Evolutionary conservation across 441 rosid species (phyloP), one percentile per base, ranked within the genome.

Genomic region (Oxalis stricta): DNA sequence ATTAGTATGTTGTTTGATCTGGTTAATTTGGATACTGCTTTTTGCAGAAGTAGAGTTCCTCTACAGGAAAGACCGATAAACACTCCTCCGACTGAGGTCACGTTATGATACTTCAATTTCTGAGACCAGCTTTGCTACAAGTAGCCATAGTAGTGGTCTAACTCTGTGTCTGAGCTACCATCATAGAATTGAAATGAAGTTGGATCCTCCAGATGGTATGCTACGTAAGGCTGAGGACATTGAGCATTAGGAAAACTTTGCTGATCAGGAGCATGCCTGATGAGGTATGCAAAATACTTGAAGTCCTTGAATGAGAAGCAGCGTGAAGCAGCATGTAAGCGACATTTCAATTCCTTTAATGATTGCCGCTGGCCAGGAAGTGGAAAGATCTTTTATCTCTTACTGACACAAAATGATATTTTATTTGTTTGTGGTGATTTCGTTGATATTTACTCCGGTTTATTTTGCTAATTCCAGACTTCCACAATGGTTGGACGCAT

Each of bases 321-420:
- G 56, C 70, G 60, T 15, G 86, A 79, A 48, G 97, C 97, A 10
- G 97, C 95, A n/a, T 77, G 76, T 57, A 65, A n/a, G 73, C 64
- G 63, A 80, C 52, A 73, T 80, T 40, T 70, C 89, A 24, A 63
- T 65, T 11, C 95, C 97, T 64, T 76, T 77, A 46, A 78, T 89
- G 95, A 82, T 89, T 63, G 73, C 67, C 34, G 97, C 97, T 55
- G 97, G 97, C 95, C 95, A 19, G 94, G 97, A 57, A 89, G 97
- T 48, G 95, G 97, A 55, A 89, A 89, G 94, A 95, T 77, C 28
- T 61, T 41, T n/a, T 55, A 13, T 38, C 53, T 26, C 17, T 5
- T 34, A 20, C 16, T 20, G 36, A 1, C 20, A 48, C 38, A 44
- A n/a, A 32, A 17, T n/a, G 46, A 31, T 50, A 38, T 33, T 32